phyloP scores from a whole-genome alignment of 345 rosid genomes.

The Carallia pectinifolia region DNA sequence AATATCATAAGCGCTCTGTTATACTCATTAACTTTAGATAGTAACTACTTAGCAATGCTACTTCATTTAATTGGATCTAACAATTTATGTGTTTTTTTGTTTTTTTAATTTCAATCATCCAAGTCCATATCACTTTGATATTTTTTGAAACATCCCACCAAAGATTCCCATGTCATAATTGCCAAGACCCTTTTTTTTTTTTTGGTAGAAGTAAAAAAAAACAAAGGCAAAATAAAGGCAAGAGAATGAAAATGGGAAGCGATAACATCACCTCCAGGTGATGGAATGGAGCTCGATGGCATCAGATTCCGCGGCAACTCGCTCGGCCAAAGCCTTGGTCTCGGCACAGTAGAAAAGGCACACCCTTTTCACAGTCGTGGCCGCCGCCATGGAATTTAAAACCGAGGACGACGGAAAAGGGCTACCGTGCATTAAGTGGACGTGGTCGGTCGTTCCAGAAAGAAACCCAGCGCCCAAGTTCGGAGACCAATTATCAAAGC shows the following conservation, averaged over 20 bases:
- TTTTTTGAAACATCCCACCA: too few relatives aligned
- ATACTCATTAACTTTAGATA: too few relatives aligned
- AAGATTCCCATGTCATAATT: not conserved
- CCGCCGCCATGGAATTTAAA: slow-evolving; percentile 45
- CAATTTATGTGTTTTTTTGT: too few relatives aligned
- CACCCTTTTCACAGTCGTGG: slow-evolving; percentile 56
- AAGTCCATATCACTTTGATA: too few relatives aligned
- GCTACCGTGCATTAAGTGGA: slow-evolving; percentile 35
- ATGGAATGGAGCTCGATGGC: slow-evolving; percentile 80
- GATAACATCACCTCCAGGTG: slow-evolving; percentile 62
- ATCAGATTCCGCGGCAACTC: slow-evolving; percentile 67
- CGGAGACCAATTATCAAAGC: slow-evolving; percentile 52
- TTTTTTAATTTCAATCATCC: too few relatives aligned
- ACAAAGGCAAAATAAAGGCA: not conserved
- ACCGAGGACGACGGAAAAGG: slow-evolving; percentile 33
- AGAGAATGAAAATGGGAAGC: not conserved
- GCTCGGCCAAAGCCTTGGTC: slow-evolving; percentile 76
- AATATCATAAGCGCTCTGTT: not conserved
- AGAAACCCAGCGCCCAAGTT: slow-evolving; percentile 49
- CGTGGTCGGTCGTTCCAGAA: slow-evolving; percentile 41
- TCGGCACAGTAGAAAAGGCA: slow-evolving; percentile 77
- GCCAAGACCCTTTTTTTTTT: too few relatives aligned
- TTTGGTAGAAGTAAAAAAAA: too few relatives aligned
- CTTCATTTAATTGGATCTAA: too few relatives aligned
- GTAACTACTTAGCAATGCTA: too few relatives aligned